Evolutionary conservation across 192 early-diverging fungal genomes (phyloP).

Genomic region (Backusella luteola): DNA sequence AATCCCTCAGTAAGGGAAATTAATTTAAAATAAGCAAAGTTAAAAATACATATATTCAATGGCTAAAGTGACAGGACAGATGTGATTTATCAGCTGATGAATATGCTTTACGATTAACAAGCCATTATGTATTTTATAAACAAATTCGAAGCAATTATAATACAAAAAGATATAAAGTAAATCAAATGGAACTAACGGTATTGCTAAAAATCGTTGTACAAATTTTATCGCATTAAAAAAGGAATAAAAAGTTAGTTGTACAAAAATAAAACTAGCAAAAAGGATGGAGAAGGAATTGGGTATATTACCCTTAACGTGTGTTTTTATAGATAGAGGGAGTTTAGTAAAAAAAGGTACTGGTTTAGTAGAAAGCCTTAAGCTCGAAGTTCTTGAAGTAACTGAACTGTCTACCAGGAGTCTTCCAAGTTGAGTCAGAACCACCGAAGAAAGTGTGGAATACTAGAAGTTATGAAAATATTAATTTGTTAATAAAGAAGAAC

Average conservation of each 20-base stretch:
- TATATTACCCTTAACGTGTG: slow-evolving; percentile 5
- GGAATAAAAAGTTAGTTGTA: neutral
- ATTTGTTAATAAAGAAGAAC: neutral
- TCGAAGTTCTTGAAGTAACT: slow-evolving; percentile 24
- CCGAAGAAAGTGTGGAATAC: slow-evolving; percentile 44
- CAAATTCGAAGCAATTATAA: neutral
- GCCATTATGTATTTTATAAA: neutral
- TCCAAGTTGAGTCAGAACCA: slow-evolving; percentile 24
- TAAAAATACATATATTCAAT: neutral
- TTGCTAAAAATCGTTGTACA: slow-evolving; percentile 5
- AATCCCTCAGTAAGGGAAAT: neutral
- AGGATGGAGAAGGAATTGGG: neutral
- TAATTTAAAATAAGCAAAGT: neutral
- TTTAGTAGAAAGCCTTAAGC: neutral
- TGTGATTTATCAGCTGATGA: neutral
- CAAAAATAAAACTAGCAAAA: slow-evolving; percentile 6
- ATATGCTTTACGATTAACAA: neutral
- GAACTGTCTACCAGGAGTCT: slow-evolving; percentile 24
- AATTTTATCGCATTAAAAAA: neutral
- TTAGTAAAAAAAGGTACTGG: neutral
- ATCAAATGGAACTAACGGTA: neutral
- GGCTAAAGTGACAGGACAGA: neutral
- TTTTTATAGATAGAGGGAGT: slow-evolving; percentile 1
- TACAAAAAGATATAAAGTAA: neutral
- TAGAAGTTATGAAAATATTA: slow-evolving; percentile 6